These are phyloP conservation scores for Theobroma cacao DNA, from an alignment of 345 rosid genomes.

Conservation along the genomic window DNA sequence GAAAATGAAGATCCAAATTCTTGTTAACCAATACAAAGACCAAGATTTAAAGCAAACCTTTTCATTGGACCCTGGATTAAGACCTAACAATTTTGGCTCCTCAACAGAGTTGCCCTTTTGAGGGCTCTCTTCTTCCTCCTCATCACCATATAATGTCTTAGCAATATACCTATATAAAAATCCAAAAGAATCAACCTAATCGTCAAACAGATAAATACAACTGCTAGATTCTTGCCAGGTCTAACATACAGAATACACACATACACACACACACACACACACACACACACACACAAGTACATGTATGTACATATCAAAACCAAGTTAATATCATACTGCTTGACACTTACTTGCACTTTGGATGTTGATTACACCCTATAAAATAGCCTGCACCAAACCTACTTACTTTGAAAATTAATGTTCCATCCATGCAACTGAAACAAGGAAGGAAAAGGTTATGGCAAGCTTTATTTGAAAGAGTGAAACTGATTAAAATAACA, in stretches of 20 bases:
- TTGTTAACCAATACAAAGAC: not conserved
- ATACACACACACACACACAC: not conserved
- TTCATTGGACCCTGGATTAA: slow-evolving; percentile 72
- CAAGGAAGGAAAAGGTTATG: slow-evolving; percentile 13
- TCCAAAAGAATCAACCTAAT: not conserved
- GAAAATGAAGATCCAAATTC: not conserved
- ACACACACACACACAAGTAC: not conserved
- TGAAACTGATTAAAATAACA: slow-evolving; percentile 2
- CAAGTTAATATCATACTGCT: slow-evolving; percentile 5
- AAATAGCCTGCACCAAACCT: slow-evolving; percentile 83
- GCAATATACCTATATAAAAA: slow-evolving; percentile 69
- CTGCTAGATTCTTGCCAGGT: not conserved
- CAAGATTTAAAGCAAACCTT: slow-evolving; percentile 54
- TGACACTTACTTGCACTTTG: slow-evolving; percentile 86
- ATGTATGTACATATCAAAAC: not conserved
- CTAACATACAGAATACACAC: not conserved
- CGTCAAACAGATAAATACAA: not conserved
- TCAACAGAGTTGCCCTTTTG: slow-evolving; percentile 44
- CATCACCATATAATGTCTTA: slow-evolving; percentile 77
- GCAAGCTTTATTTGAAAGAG: not conserved
- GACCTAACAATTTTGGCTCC: slow-evolving; percentile 85
- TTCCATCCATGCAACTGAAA: slow-evolving; percentile 89
- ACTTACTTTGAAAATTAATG: slow-evolving; percentile 81
- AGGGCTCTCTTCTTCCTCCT: slow-evolving; percentile 57
- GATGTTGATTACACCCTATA: slow-evolving; percentile 89